Conservation (phyloP, 2,329 filamentous ascomycete species). For the Hymenoscyphus scutula region DNA sequence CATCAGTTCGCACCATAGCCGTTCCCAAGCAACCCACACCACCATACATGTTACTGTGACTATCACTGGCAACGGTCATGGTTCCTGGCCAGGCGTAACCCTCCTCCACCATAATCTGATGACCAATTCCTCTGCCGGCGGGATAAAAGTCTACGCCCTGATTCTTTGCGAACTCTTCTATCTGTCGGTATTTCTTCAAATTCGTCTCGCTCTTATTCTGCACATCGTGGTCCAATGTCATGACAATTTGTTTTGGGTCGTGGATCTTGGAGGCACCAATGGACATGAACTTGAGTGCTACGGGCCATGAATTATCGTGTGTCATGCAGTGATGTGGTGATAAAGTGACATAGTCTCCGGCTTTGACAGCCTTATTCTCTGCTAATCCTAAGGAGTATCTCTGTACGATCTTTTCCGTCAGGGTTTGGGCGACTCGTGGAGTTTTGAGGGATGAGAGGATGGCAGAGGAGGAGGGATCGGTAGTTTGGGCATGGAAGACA, state of each 20-base stretch:
- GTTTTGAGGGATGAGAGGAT: constrained; percentile 52
- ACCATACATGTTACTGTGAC: constrained; percentile 81
- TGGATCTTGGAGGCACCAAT: constrained; percentile 76
- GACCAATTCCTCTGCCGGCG: constrained; percentile 78
- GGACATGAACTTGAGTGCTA: constrained; percentile 75
- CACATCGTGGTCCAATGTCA: constrained; percentile 85
- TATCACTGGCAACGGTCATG: constrained; percentile 74
- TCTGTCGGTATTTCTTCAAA: constrained; percentile 76
- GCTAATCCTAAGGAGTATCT: constrained; percentile 73
- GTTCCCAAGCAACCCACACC: constrained; percentile 75
- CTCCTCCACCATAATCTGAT: constrained; percentile 90
- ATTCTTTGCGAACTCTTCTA: constrained; percentile 75
- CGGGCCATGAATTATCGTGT: constrained; percentile 79
- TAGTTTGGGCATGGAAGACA: constrained; percentile 63
- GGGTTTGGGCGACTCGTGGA: constrained; percentile 61
- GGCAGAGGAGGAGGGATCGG: constrained; percentile 50
- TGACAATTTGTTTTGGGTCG: constrained; percentile 70
- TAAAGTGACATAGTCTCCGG: constrained; percentile 82
- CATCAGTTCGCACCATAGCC: constrained; percentile 82
- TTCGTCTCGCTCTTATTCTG: constrained; percentile 79
- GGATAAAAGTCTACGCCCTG: constrained; percentile 78
- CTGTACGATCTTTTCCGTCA: constrained; percentile 93
- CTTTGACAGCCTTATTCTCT: constrained; percentile 69
- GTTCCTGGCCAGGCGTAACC: constrained; percentile 84
- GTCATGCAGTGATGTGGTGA: constrained; percentile 75